These are phyloP conservation scores for Pholiota adiposa DNA, from an alignment of 1,284 basidiomycete genomes.

Conservation along the genomic window DNA sequence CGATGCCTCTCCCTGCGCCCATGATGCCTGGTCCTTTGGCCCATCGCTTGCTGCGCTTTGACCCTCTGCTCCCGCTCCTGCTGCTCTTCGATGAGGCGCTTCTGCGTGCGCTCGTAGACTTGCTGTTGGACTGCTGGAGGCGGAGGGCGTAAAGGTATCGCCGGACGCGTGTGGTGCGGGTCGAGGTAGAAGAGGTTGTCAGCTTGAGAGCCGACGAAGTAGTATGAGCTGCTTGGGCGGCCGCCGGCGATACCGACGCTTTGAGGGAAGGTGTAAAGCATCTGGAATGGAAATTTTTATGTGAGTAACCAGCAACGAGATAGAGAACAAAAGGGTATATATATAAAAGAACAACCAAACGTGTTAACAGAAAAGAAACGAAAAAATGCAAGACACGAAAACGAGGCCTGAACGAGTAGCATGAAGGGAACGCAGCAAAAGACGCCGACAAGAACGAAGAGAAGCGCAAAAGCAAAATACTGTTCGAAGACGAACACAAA, in stretches of 20 bases:
- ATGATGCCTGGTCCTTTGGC: no score
- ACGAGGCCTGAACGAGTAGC: no score
- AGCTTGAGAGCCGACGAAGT: slow-evolving; percentile 93
- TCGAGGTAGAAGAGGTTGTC: slow-evolving; percentile 95
- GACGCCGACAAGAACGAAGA: no score
- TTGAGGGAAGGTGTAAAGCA: slow-evolving; percentile 91
- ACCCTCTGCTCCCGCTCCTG: not conserved
- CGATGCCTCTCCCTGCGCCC: not conserved
- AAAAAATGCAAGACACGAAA: no score
- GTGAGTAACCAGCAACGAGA: no score
- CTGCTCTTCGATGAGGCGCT: not conserved
- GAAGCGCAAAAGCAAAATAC: no score
- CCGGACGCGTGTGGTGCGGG: slow-evolving; percentile 88
- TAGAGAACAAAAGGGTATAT: no score
- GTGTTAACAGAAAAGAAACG: no score
- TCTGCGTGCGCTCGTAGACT: not conserved
- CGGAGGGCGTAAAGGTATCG: slow-evolving; percentile 75
- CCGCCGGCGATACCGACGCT: slow-evolving; percentile 97
- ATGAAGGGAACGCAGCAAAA: no score
- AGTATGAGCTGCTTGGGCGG: slow-evolving; percentile 94
- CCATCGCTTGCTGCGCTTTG: not conserved
- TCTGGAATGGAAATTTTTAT: slow-evolving; percentile 44
- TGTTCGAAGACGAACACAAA: not conserved
- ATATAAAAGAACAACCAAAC: no score
- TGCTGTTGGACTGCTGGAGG: slow-evolving; percentile 31